A percentile compares a stretch with the other conserved stretches of the same genome.
Conservation (phyloP, 2,329 filamentous ascomycete genomes). For the Aurifilum marmelostoma region DNA sequence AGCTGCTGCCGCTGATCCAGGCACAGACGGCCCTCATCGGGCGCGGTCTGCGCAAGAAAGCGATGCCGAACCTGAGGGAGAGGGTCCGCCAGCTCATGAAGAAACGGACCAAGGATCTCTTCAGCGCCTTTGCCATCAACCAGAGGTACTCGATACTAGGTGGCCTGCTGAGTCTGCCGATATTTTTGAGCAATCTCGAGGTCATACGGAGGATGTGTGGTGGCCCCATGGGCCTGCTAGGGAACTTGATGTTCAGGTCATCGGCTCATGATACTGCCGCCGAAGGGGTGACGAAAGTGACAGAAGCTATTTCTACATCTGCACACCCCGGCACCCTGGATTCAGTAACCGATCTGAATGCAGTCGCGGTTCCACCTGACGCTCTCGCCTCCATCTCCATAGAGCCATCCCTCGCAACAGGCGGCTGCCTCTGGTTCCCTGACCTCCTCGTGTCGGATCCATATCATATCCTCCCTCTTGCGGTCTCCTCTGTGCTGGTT, state of each 20-base stretch:
- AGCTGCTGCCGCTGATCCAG: constrained; percentile 38
- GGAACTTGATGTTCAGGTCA: constrained; percentile 36
- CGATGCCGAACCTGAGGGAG: constrained; percentile 24
- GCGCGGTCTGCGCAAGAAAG: constrained; percentile 30
- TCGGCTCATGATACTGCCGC: background rate
- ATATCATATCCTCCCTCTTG: constrained; percentile 50
- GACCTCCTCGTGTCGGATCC: constrained; percentile 58
- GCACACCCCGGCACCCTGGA: background rate
- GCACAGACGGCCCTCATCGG: constrained; percentile 40
- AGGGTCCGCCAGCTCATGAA: constrained; percentile 38
- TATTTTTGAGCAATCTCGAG: constrained; percentile 57
- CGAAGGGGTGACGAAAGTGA: constrained; percentile 12
- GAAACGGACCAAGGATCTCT: constrained; percentile 23
- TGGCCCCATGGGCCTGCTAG: constrained; percentile 43
- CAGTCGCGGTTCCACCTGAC: constrained; percentile 29
- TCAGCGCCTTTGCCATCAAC: constrained; percentile 22
- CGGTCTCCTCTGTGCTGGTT: constrained; percentile 42
- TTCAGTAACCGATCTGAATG: constrained; percentile 33
- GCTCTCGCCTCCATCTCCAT: constrained; percentile 12
- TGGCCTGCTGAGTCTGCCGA: constrained; percentile 46
- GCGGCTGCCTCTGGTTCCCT: constrained; percentile 59
- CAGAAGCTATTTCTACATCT: background rate
- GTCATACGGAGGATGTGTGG: constrained; percentile 52
- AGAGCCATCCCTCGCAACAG: constrained; percentile 46
- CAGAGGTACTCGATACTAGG: constrained; percentile 35